Percentiles rank a stretch among this genome's conserved stretches.
phyloP scores from a whole-genome alignment of 805 yeast species.

The Barnettozyma sucrosica region DNA sequence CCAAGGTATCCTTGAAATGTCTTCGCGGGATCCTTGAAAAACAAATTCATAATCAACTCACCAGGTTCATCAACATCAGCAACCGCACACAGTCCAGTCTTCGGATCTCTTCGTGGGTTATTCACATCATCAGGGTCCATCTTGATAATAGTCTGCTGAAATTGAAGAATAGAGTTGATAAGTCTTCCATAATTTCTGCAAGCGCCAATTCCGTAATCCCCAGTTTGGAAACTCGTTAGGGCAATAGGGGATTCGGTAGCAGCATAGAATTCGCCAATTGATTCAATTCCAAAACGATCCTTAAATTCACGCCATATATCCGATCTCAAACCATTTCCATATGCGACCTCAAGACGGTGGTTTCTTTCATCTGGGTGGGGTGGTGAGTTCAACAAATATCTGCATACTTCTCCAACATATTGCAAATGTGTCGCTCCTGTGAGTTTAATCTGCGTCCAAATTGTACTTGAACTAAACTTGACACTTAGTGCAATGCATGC shows the following conservation, averaged over 20 bases:
- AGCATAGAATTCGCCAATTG: conserved; percentile 87
- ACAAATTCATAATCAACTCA: conserved; percentile 74
- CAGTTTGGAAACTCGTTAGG: conserved; percentile 71
- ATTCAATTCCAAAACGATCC: conserved; percentile 63
- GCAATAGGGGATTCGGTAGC: conserved; percentile 92
- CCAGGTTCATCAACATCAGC: conserved; percentile 70
- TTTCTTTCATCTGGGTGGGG: conserved; percentile 56
- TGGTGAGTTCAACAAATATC: conserved; percentile 69
- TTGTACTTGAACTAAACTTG: conserved; percentile 75
- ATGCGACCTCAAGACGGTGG: conserved; percentile 64
- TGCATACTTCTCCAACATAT: conserved; percentile 92
- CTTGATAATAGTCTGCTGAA: conserved; percentile 55
- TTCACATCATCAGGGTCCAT: conserved; percentile 80
- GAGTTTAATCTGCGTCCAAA: conserved; percentile 83
- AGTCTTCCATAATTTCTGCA: conserved; percentile 72
- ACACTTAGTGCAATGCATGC: conserved; percentile 73
- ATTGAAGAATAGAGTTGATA: conserved; percentile 44
- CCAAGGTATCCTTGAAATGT: conserved; percentile 89
- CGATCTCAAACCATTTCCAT: conserved; percentile 85
- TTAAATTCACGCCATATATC: conserved; percentile 87
- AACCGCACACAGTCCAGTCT: conserved; percentile 52
- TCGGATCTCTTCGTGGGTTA: conserved; percentile 61
- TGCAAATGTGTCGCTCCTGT: conserved; percentile 75
- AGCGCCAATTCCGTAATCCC: conserved; percentile 81
- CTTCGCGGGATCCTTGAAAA: conserved; percentile 55